These are phyloP conservation scores for Paecilomyces fulvus DNA, from an alignment of 2,329 filamentous ascomycete species.

Conservation along the genomic window DNA sequence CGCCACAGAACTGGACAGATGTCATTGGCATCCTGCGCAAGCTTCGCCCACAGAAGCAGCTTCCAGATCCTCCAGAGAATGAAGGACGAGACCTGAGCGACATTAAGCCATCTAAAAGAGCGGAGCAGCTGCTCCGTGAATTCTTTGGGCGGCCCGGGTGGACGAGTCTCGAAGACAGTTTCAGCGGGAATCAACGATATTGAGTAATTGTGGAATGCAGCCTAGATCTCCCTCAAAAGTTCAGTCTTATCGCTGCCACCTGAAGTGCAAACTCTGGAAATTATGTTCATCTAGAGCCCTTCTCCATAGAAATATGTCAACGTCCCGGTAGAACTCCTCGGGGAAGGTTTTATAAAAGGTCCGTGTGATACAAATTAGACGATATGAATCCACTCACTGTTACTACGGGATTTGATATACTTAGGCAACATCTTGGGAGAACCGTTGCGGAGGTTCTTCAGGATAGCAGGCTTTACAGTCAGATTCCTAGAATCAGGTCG, in stretches of 20 bases:
- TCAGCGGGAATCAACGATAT: not conserved
- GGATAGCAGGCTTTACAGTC: too few relatives aligned
- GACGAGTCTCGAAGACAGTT: slow-evolving; percentile 19
- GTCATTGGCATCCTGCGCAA: slow-evolving; percentile 30
- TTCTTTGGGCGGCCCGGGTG: slow-evolving; percentile 20
- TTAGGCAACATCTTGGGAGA: too few relatives aligned
- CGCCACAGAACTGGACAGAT: slow-evolving; percentile 39
- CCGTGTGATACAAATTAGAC: too few relatives aligned
- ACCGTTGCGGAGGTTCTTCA: too few relatives aligned
- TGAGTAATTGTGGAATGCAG: not conserved
- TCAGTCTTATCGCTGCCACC: too few relatives aligned
- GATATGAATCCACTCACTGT: too few relatives aligned
- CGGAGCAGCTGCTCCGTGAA: slow-evolving; percentile 19
- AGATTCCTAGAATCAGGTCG: too few relatives aligned
- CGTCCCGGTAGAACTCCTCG: too few relatives aligned
- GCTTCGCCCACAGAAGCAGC: slow-evolving; percentile 30
- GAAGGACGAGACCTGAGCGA: slow-evolving; percentile 16
- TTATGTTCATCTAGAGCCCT: not conserved
- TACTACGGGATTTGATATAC: too few relatives aligned
- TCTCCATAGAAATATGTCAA: too few relatives aligned
- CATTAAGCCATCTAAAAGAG: slow-evolving; percentile 14
- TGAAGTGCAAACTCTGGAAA: too few relatives aligned
- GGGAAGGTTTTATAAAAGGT: too few relatives aligned
- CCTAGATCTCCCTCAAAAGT: not conserved
- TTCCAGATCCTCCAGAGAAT: slow-evolving; percentile 19